Conservation (phyloP, 1,284 basidiomycete species). For the Inonotus obliquus region DNA sequence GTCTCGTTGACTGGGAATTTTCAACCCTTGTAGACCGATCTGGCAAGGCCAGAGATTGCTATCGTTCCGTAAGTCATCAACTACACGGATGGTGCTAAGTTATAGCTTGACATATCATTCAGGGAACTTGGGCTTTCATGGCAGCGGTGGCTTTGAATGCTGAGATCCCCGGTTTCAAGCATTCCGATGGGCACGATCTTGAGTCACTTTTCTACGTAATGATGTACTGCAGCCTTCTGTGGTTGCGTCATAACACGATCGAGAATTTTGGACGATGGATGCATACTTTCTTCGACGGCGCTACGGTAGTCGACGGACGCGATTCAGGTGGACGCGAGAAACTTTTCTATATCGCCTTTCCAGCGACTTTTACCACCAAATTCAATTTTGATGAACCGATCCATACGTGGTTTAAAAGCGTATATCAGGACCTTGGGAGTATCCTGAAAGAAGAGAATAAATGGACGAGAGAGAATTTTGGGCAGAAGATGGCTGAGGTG, state of each 20-base stretch:
- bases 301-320: not conserved
- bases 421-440: not conserved
- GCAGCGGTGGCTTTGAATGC: conserved; percentile 7
- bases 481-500: not conserved
- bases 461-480: not conserved
- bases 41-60: conserved; percentile 34
- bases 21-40: conserved; percentile 14
- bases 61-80: conserved; percentile 26
- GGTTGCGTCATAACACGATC: not conserved
- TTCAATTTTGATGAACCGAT: too few relatives aligned
- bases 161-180: conserved; percentile 14
- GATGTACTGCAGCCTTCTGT: conserved; percentile 11
- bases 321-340: not conserved
- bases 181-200: conserved; percentile 30
- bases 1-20: conserved; percentile 35
- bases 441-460: not conserved
- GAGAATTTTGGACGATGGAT: not conserved
- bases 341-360: not conserved
- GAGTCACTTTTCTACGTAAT: conserved; percentile 32
- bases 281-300: not conserved
- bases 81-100: too few relatives aligned
- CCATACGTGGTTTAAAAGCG: not conserved
- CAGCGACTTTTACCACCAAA: not conserved
- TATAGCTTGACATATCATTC: not conserved
- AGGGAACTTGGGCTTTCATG: conserved; percentile 1